Conservation (phyloP, 2,329 filamentous ascomycete genomes). For the Fusarium burgessii region DNA sequence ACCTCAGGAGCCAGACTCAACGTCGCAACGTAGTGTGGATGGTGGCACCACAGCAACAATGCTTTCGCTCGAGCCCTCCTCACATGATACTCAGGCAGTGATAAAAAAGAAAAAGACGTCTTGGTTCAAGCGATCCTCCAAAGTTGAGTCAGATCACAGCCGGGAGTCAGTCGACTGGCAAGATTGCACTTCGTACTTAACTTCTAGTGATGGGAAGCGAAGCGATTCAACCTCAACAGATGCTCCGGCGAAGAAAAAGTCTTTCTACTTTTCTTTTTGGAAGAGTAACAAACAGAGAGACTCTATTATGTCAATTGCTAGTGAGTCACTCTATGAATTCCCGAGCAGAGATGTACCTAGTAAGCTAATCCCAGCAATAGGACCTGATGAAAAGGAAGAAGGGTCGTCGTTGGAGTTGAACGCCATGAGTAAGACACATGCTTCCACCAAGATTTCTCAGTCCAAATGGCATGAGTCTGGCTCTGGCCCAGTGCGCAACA, state of each 20-base stretch:
- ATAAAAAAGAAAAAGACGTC: constrained; percentile 60
- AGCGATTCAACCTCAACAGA: constrained; percentile 42
- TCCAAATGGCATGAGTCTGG: constrained; percentile 52
- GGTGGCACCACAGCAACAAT: constrained; percentile 9
- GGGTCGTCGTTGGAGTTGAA: constrained; percentile 22
- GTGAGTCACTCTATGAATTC: constrained; percentile 48
- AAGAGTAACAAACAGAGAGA: constrained; percentile 61
- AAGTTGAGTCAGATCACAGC: constrained; percentile 46
- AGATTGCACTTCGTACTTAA: constrained; percentile 43
- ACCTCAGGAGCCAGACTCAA: constrained; percentile 26
- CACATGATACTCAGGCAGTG: constrained; percentile 30
- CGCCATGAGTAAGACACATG: constrained; percentile 37
- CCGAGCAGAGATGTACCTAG: background rate
- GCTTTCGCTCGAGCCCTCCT: constrained; percentile 27
- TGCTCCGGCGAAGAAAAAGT: constrained; percentile 61
- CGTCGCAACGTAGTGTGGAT: constrained; percentile 11
- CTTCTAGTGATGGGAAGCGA: constrained; percentile 44
- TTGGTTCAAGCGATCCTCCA: constrained; percentile 65
- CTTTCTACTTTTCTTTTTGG: constrained; percentile 68
- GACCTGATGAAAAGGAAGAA: constrained; percentile 29
- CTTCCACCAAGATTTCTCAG: constrained; percentile 25
- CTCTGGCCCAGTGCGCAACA: constrained; percentile 62
- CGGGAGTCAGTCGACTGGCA: constrained; percentile 45
- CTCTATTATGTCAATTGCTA: constrained; percentile 58
- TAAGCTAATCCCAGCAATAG: constrained; percentile 19